Percentiles rank a stretch among this genome's conserved stretches.
Evolutionary conservation across 129 eudicot species (phyloP).

Genomic region (Tagetes erecta): DNA sequence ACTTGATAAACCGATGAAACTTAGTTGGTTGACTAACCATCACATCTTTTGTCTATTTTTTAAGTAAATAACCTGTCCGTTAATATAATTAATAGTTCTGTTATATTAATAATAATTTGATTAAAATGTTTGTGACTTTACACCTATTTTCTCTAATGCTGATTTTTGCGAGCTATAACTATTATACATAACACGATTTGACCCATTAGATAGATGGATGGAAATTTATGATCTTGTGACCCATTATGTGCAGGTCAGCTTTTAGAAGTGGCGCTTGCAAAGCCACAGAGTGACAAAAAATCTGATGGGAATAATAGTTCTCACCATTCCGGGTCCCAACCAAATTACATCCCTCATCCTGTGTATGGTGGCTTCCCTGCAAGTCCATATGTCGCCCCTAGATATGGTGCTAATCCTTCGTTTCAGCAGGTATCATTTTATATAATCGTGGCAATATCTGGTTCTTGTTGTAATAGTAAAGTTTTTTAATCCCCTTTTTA

Average conservation of each 20-base stretch:
- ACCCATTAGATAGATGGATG: not conserved
- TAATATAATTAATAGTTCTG: not conserved
- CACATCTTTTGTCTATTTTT: not conserved
- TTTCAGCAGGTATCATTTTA: slow-evolving; percentile 73
- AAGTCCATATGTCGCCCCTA: slow-evolving; percentile 65
- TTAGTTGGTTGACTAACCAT: not conserved
- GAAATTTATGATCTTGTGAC: not conserved
- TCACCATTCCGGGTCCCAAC: slow-evolving; percentile 48
- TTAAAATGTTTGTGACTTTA: not conserved
- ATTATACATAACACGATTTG: not conserved
- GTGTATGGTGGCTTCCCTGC: slow-evolving; percentile 73
- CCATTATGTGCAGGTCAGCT: slow-evolving; percentile 63
- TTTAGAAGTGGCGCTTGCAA: slow-evolving; percentile 89
- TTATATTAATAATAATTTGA: not conserved
- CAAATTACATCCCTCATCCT: slow-evolving; percentile 68
- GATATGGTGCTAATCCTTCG: slow-evolving; percentile 69
- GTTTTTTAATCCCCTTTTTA: too few species aligned
- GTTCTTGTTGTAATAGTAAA: slow-evolving; percentile 5
- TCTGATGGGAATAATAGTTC: slow-evolving; percentile 53
- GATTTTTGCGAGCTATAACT: not conserved
- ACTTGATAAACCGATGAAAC: not conserved
- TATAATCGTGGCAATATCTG: not conserved
- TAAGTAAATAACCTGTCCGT: not conserved
- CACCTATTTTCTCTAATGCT: not conserved
- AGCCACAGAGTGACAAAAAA: slow-evolving; percentile 86